Evolutionary conservation across 176 grass and related monocot species (phyloP).

Genomic region (Dendrocalamus sinicus): DNA sequence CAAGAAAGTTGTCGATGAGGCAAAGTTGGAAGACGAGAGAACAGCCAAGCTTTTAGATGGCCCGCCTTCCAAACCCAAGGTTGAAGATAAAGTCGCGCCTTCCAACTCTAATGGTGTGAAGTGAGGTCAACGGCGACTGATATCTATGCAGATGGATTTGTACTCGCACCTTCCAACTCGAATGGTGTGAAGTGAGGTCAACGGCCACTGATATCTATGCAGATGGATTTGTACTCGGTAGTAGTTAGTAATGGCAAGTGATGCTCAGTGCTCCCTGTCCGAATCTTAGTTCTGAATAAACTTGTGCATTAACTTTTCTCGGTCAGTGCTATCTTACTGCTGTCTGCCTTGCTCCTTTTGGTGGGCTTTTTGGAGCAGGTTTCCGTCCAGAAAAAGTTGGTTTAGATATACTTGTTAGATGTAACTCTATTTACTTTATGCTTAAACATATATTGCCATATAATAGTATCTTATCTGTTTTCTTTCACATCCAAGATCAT

Average conservation of each 20-base stretch:
- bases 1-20: slow-evolving; percentile 71
- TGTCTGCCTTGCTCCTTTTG: background rate
- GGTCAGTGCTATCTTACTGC: background rate
- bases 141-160: slow-evolving; percentile 13
- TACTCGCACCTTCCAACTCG: background rate
- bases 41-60: slow-evolving; percentile 40
- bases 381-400: too few relatives aligned
- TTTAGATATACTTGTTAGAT: too few relatives aligned
- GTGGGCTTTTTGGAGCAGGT: background rate
- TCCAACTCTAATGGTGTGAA: slow-evolving; percentile 22
- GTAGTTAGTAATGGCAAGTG: background rate
- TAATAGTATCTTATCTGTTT: too few relatives aligned
- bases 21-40: slow-evolving; percentile 57
- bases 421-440: too few relatives aligned
- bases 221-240: background rate
- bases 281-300: slow-evolving; percentile 20
- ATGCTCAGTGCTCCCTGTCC: background rate
- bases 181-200: slow-evolving; percentile 31
- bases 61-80: slow-evolving; percentile 28
- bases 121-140: slow-evolving; percentile 12
- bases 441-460: too few relatives aligned
- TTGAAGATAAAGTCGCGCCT: slow-evolving; percentile 8
- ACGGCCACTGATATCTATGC: background rate
- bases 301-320: slow-evolving; percentile 18
- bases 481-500: too few relatives aligned